phyloP scores from a whole-genome alignment of 192 early-diverging fungal genomes.

The Coemansia furcata region DNA sequence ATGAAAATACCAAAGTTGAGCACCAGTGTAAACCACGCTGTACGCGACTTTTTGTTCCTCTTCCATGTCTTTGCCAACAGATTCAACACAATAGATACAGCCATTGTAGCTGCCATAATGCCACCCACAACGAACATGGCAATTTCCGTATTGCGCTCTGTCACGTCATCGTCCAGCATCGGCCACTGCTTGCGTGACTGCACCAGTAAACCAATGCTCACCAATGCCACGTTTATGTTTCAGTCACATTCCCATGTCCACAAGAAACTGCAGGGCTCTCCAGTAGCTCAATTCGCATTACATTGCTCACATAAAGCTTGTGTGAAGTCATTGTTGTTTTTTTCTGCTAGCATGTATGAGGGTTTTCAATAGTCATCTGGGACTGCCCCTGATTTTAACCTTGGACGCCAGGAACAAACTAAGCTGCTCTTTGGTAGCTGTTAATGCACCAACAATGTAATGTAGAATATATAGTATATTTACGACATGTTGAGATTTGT shows the following conservation, averaged over 20 bases:
- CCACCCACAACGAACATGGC: constrained; percentile 29
- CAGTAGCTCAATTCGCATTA: constrained; percentile 30
- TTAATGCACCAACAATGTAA: no score
- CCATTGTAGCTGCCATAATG: constrained; percentile 20
- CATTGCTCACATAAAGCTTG: no score
- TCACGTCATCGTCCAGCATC: background rate
- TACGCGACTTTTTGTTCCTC: constrained; percentile 20
- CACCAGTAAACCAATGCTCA: constrained; percentile 33
- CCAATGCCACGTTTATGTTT: constrained; percentile 27
- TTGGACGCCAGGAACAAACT: no score
- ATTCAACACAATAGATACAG: constrained; percentile 25
- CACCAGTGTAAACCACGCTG: constrained; percentile 27
- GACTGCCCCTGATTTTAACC: no score
- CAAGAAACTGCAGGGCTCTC: constrained; percentile 21
- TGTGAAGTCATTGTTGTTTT: no score
- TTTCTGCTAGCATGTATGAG: no score
- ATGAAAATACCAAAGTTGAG: constrained; percentile 39
- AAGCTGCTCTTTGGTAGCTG: no score
- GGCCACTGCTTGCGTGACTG: constrained; percentile 28
- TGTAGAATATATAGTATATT: no score
- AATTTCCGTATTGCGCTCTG: constrained; percentile 27
- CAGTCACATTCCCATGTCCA: constrained; percentile 24
- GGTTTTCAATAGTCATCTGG: no score
- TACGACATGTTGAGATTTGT: no score
- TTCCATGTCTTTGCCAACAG: constrained; percentile 31